Evolutionary conservation across 2,329 filamentous ascomycete species (phyloP).

Genomic region (Fusarium sp.): DNA sequence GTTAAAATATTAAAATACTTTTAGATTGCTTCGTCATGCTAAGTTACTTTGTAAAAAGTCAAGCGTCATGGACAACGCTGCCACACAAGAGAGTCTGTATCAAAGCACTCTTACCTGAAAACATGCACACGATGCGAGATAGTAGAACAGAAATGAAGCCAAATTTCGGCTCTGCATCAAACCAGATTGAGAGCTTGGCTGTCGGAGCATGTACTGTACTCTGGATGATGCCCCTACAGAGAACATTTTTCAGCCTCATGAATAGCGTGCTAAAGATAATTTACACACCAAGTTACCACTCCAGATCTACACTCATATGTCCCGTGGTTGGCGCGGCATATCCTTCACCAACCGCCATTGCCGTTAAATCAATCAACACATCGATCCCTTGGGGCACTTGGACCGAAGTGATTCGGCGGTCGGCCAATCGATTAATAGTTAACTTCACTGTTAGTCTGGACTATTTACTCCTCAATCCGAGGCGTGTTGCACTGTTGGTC

Average conservation of each 20-base stretch:
- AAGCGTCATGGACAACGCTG: not conserved
- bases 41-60: not conserved
- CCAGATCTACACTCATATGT: not conserved
- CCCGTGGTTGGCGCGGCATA: constrained; percentile 39
- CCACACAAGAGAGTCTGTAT: not conserved
- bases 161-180: constrained; percentile 30
- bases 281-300: not conserved
- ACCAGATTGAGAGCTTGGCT: constrained; percentile 23
- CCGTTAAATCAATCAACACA: constrained; percentile 28
- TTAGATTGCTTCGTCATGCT: constrained; percentile 27
- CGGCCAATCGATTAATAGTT: not conserved
- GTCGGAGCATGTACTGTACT: not conserved
- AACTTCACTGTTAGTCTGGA: not conserved
- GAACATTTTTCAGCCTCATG: constrained; percentile 5
- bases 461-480: constrained; percentile 11
- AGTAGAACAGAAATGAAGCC: constrained; percentile 13
- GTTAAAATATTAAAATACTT: constrained; percentile 18
- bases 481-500: constrained; percentile 17
- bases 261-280: not conserved
- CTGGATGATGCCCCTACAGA: not conserved
- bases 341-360: constrained; percentile 26
- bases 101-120: constrained; percentile 11
- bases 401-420: constrained; percentile 9
- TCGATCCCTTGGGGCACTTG: constrained; percentile 6
- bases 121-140: too few relatives aligned